Conservation (phyloP, 1,284 basidiomycete species). For the Farysia itapuensis region DNA sequence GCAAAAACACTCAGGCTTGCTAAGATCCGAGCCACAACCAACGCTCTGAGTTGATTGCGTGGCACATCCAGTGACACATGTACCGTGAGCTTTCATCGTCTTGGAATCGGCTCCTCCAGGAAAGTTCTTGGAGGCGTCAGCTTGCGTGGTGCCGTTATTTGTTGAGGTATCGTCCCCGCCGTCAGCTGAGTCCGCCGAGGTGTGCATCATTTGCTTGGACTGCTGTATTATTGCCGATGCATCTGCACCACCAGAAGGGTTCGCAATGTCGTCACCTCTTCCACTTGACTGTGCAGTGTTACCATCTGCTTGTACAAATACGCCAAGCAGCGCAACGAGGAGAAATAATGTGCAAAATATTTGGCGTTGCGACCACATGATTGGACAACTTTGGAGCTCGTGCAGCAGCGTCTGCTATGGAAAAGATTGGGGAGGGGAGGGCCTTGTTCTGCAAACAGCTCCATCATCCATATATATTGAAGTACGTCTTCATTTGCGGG, state of each 20-base stretch:
- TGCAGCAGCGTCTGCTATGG: too few species aligned
- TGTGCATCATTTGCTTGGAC: slow-evolving; percentile 7
- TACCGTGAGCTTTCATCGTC: slow-evolving; percentile 4
- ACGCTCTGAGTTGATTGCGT: slow-evolving; percentile 11
- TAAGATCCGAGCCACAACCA: slow-evolving; percentile 27
- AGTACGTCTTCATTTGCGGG: too few species aligned
- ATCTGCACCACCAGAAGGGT: slow-evolving; percentile 13
- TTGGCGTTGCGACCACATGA: too few species aligned
- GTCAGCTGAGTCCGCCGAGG: slow-evolving; percentile 12
- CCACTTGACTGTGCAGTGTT: too few species aligned
- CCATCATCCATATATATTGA: too few species aligned
- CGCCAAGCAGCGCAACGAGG: too few species aligned
- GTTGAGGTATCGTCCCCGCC: slow-evolving; percentile 5
- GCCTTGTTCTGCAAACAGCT: too few species aligned
- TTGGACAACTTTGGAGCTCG: too few species aligned
- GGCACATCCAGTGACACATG: slow-evolving; percentile 22
- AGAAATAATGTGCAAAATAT: too few species aligned
- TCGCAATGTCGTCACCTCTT: slow-evolving; percentile 12
- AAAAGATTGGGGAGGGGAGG: too few species aligned
- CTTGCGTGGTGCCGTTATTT: neutral
- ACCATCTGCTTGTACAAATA: too few species aligned
- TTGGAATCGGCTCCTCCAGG: neutral
- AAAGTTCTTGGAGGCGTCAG: neutral
- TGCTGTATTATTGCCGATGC: slow-evolving; percentile 8
- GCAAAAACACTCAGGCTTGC: slow-evolving; percentile 31